Evolutionary conservation across 768 basidiomycete species (phyloP).

Genomic region (Lenzites betulinus): DNA sequence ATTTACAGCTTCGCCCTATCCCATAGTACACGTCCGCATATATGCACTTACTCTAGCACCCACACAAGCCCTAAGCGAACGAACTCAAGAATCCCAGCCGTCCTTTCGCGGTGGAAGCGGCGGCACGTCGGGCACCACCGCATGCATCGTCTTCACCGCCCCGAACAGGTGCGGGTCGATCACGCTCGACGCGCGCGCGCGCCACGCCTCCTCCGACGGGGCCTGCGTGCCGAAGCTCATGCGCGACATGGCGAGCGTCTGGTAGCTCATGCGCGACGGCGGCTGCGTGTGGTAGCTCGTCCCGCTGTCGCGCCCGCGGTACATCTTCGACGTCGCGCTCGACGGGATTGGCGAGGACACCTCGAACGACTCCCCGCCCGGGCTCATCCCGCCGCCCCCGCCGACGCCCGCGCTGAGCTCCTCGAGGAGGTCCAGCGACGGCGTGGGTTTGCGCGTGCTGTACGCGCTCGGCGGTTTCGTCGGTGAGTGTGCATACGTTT

Average conservation of each 20-base stretch:
- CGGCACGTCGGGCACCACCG: background rate
- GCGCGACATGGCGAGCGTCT: background rate
- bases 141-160: slow-evolving; percentile 8
- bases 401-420: background rate
- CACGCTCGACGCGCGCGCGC: slow-evolving; percentile 8
- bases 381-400: background rate
- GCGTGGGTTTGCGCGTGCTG: background rate
- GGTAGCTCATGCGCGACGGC: background rate
- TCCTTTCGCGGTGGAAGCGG: background rate
- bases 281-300: background rate
- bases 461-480: background rate
- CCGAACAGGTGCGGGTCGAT: slow-evolving; percentile 6
- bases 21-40: background rate
- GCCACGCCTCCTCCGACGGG: background rate
- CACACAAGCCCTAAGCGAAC: background rate
- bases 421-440: background rate
- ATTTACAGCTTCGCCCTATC: background rate
- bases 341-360: background rate
- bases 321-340: slow-evolving; percentile 6
- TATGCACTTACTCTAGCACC: background rate
- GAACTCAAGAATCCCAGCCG: background rate
- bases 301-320: slow-evolving; percentile 7
- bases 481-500: background rate
- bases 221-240: background rate
- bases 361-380: background rate